phyloP scores from a whole-genome alignment of 2,329 filamentous ascomycete genomes.

The Dryadomyces quercus-mongolicae region DNA sequence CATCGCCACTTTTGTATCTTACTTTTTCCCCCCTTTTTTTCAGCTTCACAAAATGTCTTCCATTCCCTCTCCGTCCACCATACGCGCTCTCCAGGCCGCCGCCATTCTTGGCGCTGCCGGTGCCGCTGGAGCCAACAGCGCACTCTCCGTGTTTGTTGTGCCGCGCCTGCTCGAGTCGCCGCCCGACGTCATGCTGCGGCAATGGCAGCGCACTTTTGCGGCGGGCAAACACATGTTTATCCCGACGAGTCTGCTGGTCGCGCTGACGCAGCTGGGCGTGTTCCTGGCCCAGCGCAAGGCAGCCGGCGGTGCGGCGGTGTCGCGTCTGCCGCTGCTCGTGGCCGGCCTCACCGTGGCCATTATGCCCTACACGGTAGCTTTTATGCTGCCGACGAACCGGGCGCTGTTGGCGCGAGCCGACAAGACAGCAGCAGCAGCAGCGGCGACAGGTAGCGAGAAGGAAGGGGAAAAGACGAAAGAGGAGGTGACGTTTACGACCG shows the following conservation, averaged over 20 bases:
- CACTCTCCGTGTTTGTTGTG: conserved; percentile 30
- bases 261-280: conserved; percentile 30
- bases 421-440: conserved; percentile 22
- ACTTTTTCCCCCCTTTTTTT: too few relatives aligned
- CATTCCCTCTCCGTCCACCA: background rate
- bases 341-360: conserved; percentile 31
- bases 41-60: background rate
- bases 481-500: conserved; percentile 4
- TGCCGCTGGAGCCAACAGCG: conserved; percentile 24
- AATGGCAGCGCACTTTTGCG: conserved; percentile 36
- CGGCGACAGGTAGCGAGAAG: background rate
- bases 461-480: background rate
- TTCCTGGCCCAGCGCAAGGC: conserved; percentile 10
- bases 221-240: conserved; percentile 27
- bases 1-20: too few relatives aligned
- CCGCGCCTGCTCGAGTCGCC: conserved; percentile 44
- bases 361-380: conserved; percentile 37
- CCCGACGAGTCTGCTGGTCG: conserved; percentile 24
- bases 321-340: conserved; percentile 29
- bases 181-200: conserved; percentile 38
- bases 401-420: conserved; percentile 32
- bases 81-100: conserved; percentile 13
- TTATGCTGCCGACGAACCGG: conserved; percentile 34
- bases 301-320: background rate
- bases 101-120: conserved; percentile 38